These are phyloP conservation scores for Backusella circina DNA, from an alignment of 192 early-diverging fungal species.

Conservation along the genomic window DNA sequence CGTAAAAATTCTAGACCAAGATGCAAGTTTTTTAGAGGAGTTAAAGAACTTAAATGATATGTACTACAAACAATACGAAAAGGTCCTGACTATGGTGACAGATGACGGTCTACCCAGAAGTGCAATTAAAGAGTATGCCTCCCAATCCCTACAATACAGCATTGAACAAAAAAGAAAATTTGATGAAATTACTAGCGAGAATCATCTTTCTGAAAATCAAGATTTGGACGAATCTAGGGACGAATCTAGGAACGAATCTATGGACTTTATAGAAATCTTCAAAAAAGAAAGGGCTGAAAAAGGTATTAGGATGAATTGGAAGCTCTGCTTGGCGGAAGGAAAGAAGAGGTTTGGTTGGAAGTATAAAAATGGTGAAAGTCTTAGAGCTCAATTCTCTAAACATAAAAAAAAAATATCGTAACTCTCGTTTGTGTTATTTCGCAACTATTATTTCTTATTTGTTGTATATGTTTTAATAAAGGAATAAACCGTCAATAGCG, in stretches of 20 bases:
- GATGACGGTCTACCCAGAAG: constrained; percentile 6
- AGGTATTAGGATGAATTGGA: not conserved
- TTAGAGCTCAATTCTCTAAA: not conserved
- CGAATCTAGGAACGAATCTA: not conserved
- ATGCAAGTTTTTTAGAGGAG: too few relatives aligned
- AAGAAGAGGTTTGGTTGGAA: not conserved
- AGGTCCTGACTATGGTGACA: constrained; percentile 2
- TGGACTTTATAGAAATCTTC: not conserved
- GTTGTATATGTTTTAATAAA: not conserved
- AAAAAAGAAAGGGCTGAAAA: not conserved
- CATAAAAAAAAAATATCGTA: not conserved
- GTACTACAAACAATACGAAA: not conserved
- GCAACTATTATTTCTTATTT: too few relatives aligned
- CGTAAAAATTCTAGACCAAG: too few relatives aligned
- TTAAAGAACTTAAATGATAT: not conserved
- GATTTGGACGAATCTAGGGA: not conserved
- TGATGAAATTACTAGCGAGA: not conserved
- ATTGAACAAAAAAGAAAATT: constrained; percentile 5
- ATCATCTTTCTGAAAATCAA: not conserved
- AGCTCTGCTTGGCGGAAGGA: not conserved
- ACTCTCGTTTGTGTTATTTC: not conserved
- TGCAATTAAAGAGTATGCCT: not conserved
- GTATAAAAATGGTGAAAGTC: not conserved
- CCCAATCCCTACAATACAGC: not conserved
- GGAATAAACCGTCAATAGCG: not conserved